Base-by-base conservation (phyloP, 2,329 filamentous ascomycete genomes). In the Byssoonygena ceratinophila region DNA sequence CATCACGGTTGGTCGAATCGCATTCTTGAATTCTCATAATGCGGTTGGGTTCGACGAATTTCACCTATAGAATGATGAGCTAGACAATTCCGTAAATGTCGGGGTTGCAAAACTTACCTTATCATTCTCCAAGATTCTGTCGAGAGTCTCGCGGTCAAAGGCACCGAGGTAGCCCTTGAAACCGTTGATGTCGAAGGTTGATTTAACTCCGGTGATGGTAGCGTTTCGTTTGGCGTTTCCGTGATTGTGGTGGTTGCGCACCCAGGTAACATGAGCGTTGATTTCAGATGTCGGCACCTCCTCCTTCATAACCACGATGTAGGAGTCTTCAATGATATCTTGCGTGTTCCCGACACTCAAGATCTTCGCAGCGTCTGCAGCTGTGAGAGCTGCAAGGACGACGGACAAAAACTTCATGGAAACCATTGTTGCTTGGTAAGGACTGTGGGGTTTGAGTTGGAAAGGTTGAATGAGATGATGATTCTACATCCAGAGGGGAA, bases 231-330 rank as follows among this genome's bases (percentile, higher is more conserved):
- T 31, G 27, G 29, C 44, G 36, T 47, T 43, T 14, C 34, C 44
- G 25, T 16, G 32, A 29, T 37, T 34, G 40, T 57, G 53, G 32
- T 34, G 31, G n/a, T 50, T 39, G 23, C 39, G n/a, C 29, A 57
- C 51, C 44, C 50, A 54, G 47, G 52, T 46, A 37, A 51, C 50
- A 32, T 57, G 55, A 25, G 53, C 39, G 5, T 54, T 45, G 45
- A 57, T 46, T 11, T 55, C 54, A 11, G 52, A 39, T 18, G 47
- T 27, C 8, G 53, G 40, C 27, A 57, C 43, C 7, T 52, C 55
- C 46, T 57, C 55, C 39, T 57, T 57, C 55, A 57, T 51, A 7
- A 57, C 54, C 29, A 57, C 55, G 29, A 57, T 57, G 45, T 57
- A 57, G 27, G 55, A 55, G 45, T 55, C 54, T 11, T 36, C 18